Conservation (phyloP, 2,329 filamentous ascomycete genomes). For the Pseudocercospora cruenta region DNA sequence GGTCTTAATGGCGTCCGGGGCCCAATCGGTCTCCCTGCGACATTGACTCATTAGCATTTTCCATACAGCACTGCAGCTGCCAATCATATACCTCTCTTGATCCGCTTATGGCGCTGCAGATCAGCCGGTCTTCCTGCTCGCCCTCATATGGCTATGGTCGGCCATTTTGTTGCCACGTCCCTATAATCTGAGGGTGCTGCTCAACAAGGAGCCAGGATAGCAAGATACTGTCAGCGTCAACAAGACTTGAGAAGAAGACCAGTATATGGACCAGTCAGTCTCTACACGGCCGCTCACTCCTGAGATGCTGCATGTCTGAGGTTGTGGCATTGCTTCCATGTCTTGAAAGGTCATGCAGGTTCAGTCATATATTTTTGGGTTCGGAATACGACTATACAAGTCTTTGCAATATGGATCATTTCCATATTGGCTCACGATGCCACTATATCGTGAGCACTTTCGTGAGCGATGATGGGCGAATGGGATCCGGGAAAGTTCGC, state of each 20-base stretch:
- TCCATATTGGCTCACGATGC: no score
- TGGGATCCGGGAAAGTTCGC: no score
- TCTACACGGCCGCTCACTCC: not conserved
- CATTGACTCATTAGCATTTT: not conserved
- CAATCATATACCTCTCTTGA: not conserved
- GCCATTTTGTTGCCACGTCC: not conserved
- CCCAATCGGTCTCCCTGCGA: not conserved
- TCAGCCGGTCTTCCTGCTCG: not conserved
- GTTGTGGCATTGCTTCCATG: not conserved
- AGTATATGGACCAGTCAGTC: not conserved
- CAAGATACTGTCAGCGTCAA: not conserved
- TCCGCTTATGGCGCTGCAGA: not conserved
- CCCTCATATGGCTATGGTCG: not conserved
- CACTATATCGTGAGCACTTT: not conserved
- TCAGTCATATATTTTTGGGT: not conserved
- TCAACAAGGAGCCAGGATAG: not conserved
- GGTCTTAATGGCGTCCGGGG: not conserved
- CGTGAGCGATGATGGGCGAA: no score
- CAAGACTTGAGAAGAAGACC: not conserved
- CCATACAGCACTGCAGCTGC: not conserved
- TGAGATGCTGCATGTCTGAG: not conserved
- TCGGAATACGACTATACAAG: not conserved
- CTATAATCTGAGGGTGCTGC: not conserved
- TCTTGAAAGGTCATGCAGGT: not conserved
- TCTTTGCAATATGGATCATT: not conserved